A percentile compares a stretch with the other conserved stretches of the same genome.
Evolutionary conservation across 202 grass and related monocot genomes (phyloP).

Genomic region (Hordeum pubiflorum): DNA sequence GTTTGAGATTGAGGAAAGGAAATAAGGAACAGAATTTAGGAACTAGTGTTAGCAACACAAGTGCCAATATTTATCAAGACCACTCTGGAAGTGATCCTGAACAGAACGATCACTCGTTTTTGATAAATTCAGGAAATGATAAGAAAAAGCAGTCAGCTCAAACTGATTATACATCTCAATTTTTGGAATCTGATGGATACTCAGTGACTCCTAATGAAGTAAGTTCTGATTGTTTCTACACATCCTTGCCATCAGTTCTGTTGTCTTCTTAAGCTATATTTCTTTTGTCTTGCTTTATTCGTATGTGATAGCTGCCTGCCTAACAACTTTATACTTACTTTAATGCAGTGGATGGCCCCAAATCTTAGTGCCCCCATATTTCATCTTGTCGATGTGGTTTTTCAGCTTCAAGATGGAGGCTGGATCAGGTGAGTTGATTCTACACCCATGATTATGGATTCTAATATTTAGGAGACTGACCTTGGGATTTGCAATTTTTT

Average conservation of each 20-base stretch:
- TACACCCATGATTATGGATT: conserved; percentile 5
- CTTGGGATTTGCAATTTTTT: neutral
- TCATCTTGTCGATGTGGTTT: conserved; percentile 94
- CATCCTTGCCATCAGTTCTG: neutral
- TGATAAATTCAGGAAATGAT: conserved; percentile 45
- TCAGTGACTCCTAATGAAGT: conserved; percentile 51
- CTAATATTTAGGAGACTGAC: conserved; percentile 4
- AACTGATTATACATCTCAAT: conserved; percentile 45
- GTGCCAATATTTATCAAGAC: conserved; percentile 40
- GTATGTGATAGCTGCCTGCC: conserved; percentile 9
- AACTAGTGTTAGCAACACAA: conserved; percentile 24
- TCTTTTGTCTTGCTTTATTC: conserved; percentile 5
- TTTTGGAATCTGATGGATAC: conserved; percentile 48
- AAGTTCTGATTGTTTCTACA: conserved; percentile 28
- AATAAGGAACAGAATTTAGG: conserved; percentile 26
- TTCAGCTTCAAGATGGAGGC: conserved; percentile 91
- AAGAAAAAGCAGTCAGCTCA: conserved; percentile 35
- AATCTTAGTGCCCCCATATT: conserved; percentile 90
- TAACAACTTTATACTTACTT: conserved; percentile 26
- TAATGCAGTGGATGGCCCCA: conserved; percentile 84
- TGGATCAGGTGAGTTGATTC: conserved; percentile 78
- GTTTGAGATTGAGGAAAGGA: conserved; percentile 66
- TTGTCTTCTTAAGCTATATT: neutral
- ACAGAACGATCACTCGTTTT: conserved; percentile 47
- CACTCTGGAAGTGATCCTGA: conserved; percentile 65